A percentile compares a stretch with the other conserved stretches of the same genome.
These are phyloP conservation scores for Russula vinacea DNA, from an alignment of 768 basidiomycete species.

Conservation along the genomic window DNA sequence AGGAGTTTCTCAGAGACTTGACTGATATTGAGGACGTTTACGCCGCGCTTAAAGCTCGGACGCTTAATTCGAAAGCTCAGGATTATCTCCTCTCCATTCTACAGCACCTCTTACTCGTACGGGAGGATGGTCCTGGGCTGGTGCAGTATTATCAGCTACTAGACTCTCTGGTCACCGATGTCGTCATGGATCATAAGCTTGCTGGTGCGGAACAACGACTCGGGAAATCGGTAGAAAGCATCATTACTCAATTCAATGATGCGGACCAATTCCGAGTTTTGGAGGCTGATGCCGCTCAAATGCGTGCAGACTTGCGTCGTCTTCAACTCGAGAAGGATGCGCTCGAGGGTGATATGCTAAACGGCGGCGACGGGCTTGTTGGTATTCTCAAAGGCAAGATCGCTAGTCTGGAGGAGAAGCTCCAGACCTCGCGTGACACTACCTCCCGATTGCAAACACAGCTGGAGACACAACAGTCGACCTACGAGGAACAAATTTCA, in stretches of 20 bases:
- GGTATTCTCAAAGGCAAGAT: conserved; percentile 75
- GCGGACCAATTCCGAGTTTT: conserved; percentile 77
- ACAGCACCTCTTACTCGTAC: conserved; percentile 88
- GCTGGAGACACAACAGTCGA: conserved; percentile 68
- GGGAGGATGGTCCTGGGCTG: conserved; percentile 80
- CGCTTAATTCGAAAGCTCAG: conserved; percentile 72
- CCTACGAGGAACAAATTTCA: conserved; percentile 81
- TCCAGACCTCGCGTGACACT: conserved; percentile 74
- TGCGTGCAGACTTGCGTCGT: conserved; percentile 58
- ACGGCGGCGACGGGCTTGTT: conserved; percentile 79
- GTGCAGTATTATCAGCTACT: conserved; percentile 89
- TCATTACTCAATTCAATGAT: conserved; percentile 88
- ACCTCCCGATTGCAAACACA: conserved; percentile 73
- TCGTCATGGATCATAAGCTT: conserved; percentile 90
- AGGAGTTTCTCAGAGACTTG: conserved; percentile 71
- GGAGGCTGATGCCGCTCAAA: conserved; percentile 71
- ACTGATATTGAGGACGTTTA: conserved; percentile 84
- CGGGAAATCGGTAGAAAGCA: conserved; percentile 83
- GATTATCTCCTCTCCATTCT: conserved; percentile 91
- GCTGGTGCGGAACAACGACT: conserved; percentile 79
- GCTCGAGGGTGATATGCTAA: conserved; percentile 76
- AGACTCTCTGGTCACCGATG: conserved; percentile 82
- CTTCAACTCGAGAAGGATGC: conserved; percentile 78
- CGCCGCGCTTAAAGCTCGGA: conserved; percentile 71
- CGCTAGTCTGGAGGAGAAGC: conserved; percentile 68